phyloP scores from a whole-genome alignment of 73 alveolate genomes.

The Paramecium primaurelia region DNA sequence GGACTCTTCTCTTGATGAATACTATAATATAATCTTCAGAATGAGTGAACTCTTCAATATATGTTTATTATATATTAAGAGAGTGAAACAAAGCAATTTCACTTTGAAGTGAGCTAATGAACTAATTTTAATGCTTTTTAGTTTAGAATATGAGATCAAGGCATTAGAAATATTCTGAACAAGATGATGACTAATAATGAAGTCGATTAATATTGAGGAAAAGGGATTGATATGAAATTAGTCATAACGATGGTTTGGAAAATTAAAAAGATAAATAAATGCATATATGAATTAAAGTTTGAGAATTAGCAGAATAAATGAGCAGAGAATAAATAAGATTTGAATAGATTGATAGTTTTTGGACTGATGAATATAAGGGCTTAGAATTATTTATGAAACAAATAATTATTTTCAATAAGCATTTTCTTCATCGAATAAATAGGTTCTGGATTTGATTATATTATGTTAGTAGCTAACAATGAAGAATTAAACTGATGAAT shows the following conservation, averaged over 20 bases:
- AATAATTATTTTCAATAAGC: slow-evolving; percentile 46
- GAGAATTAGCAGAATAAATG: not conserved
- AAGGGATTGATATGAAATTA: not conserved
- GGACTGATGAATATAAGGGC: not conserved
- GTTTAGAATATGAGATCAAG: not conserved
- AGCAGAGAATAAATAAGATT: not conserved
- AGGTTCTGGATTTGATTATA: slow-evolving; percentile 9
- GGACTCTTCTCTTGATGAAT: not conserved
- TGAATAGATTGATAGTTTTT: not conserved
- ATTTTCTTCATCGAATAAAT: not conserved
- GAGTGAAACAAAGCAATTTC: not conserved
- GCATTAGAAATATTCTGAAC: not conserved
- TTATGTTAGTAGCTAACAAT: not conserved
- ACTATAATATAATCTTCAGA: not conserved
- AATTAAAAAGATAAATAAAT: slow-evolving; percentile 11
- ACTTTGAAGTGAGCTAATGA: not conserved
- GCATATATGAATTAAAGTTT: not conserved
- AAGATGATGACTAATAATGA: not conserved
- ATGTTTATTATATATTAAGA: not conserved
- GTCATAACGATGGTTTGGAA: not conserved
- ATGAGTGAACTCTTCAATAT: not conserved
- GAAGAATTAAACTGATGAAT: not conserved
- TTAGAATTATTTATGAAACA: not conserved
- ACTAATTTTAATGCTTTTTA: not conserved
- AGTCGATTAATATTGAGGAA: not conserved